Evolutionary conservation across 768 basidiomycete genomes (phyloP).

Genomic region (Crucibulum laeve): DNA sequence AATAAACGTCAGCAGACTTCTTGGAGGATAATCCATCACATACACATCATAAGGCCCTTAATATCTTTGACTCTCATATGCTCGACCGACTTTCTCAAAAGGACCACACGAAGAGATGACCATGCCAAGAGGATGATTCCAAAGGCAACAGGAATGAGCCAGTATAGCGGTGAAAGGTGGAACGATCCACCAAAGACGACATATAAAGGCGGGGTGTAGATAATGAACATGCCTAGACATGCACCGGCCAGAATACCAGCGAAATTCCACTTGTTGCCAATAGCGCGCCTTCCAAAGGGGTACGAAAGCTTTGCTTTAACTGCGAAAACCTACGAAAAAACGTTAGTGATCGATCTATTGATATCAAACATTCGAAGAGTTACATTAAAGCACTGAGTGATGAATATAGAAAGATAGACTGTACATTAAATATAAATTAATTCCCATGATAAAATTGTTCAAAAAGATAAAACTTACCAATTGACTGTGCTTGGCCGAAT

Average conservation of each 20-base stretch:
- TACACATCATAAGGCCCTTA: conserved; percentile 69
- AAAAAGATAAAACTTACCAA: conserved; percentile 30
- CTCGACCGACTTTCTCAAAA: conserved; percentile 53
- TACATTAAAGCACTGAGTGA: conserved; percentile 68
- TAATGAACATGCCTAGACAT: conserved; percentile 60
- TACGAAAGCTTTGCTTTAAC: conserved; percentile 60
- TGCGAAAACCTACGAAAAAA: conserved; percentile 45
- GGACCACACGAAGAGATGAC: conserved; percentile 54
- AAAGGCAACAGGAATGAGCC: conserved; percentile 62
- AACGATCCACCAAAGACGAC: conserved; percentile 63
- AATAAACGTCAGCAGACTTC: conserved; percentile 9
- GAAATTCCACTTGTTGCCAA: conserved; percentile 64
- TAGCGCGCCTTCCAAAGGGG: conserved; percentile 56
- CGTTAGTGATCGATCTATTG: background rate
- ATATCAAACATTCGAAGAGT: background rate
- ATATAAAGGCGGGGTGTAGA: conserved; percentile 67
- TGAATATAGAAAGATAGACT: conserved; percentile 66
- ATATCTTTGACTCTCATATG: conserved; percentile 58
- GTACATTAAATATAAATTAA: background rate
- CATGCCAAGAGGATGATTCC: conserved; percentile 52
- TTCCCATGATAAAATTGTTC: background rate
- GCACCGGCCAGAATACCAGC: conserved; percentile 58
- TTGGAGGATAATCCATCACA: conserved; percentile 19
- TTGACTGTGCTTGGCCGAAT: conserved; percentile 57
- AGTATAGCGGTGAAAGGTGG: conserved; percentile 58